Evolutionary conservation across 495 filamentous ascomycete genomes (phyloP), one percentile per base, ranked within the genome.

Genomic region (Hypoxylon fuscum): DNA sequence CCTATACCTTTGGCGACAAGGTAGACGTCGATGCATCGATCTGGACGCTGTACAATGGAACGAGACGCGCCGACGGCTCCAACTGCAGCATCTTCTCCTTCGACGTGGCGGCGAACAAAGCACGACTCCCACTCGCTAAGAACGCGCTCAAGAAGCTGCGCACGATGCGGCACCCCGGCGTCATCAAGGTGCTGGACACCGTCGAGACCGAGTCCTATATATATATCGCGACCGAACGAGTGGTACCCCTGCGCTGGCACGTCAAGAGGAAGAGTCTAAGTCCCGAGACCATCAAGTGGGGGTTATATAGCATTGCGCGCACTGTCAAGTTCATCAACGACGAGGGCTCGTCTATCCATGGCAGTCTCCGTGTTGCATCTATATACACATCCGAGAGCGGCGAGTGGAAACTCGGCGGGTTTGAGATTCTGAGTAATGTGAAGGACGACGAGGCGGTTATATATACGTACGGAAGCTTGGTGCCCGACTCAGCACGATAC

Each of bases 81-180:
- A 84, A 89, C 59, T 98, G 95, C 77, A 96, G 91, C 79, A 91
- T 98, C 37, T 98, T 98, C 74, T 90, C 92, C 41, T 98, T 97
- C 80, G 94, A 98, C 72, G 81, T 94, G 37, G 80, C 80, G 34
- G 78, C 88, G 14, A 93, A 96, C 64, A 91, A 86, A 64, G 87
- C 88, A 15, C 86, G 87, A 35, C 77, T 97, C 14, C 90, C 93
- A 18, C 82, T 98, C 9, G 95, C 95, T 41, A 91, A 87, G 69
- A 98, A 98, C 76, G 92, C 94, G 10, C 83, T 96, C 54, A 90
- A 92, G 59, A 97, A 97, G 73, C 83, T 93, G 37, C 87, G 93
- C 55, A 98, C 95, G 1, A 76, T 98, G 62, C 84, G 95, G 66
- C 95, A 98, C 73, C 95, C 95, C 0, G 95, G 96, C 29, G 91